Evolutionary conservation across 2,329 filamentous ascomycete species (phyloP).

Genomic region (Diaporthe ilicicola): DNA sequence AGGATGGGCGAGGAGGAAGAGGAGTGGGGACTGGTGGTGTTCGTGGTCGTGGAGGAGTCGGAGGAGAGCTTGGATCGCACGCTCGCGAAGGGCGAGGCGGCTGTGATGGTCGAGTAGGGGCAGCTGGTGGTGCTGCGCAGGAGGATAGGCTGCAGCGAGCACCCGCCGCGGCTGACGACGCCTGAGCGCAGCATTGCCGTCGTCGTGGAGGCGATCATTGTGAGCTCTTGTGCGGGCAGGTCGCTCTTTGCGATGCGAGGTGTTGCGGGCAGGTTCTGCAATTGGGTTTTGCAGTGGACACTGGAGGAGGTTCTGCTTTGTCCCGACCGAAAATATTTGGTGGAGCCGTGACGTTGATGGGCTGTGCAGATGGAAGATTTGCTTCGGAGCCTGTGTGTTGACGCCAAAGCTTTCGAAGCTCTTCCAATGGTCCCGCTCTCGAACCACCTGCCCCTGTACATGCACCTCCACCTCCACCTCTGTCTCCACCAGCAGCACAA

Average conservation of each 20-base stretch:
- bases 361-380: slow-evolving; percentile 1
- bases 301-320: not conserved
- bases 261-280: not conserved
- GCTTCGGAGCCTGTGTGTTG: not conserved
- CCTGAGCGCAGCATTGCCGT: slow-evolving; percentile 44
- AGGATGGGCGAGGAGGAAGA: slow-evolving; percentile 34
- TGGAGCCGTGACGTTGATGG: slow-evolving; percentile 32
- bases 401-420: slow-evolving; percentile 19
- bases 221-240: not conserved
- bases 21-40: slow-evolving; percentile 36
- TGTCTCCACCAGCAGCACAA: not conserved
- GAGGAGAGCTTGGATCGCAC: slow-evolving; percentile 34
- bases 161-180: slow-evolving; percentile 40
- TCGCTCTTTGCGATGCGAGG: not conserved
- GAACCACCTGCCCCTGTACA: not conserved
- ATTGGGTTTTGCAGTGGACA: not conserved
- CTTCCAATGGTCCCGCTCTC: slow-evolving; percentile 1
- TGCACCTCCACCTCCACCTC: too few species aligned
- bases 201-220: slow-evolving; percentile 43
- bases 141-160: slow-evolving; percentile 39
- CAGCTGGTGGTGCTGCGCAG: slow-evolving; percentile 39
- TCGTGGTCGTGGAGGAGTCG: slow-evolving; percentile 32
- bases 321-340: slow-evolving; percentile 23
- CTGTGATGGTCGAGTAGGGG: slow-evolving; percentile 41
- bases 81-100: slow-evolving; percentile 35